phyloP scores from a whole-genome alignment of 75 land plant species.

The Pinus albicaulis region DNA sequence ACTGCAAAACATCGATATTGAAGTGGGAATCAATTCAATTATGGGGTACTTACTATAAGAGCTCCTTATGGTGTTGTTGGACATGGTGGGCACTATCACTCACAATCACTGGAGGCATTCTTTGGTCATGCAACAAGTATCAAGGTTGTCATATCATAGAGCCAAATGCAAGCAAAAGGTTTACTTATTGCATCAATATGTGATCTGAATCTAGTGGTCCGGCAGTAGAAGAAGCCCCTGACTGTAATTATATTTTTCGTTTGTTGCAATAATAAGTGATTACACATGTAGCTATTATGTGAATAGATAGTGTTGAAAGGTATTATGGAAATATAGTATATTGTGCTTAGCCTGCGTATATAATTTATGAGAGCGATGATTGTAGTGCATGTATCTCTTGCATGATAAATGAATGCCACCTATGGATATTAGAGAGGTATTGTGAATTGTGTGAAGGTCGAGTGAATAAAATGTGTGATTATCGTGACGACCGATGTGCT shows the following conservation, averaged over 20 bases:
- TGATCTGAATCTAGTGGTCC: slow-evolving; percentile 93
- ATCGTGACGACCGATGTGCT: too few relatives aligned
- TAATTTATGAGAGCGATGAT: too few relatives aligned
- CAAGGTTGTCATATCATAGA: slow-evolving; percentile 96
- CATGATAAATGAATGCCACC: too few relatives aligned
- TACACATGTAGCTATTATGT: too few relatives aligned
- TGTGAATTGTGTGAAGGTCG: too few relatives aligned
- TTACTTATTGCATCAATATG: slow-evolving; percentile 80
- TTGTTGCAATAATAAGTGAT: too few relatives aligned
- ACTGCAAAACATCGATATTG: slow-evolving; percentile 97
- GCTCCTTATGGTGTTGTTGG: slow-evolving; percentile 99
- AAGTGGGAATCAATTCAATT: slow-evolving; percentile 95
- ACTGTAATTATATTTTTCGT: slow-evolving; percentile 84
- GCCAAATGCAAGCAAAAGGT: slow-evolving; percentile 97
- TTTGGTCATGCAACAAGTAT: slow-evolving; percentile 98
- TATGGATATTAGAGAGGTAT: too few relatives aligned
- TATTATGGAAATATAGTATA: too few relatives aligned
- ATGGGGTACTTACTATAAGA: slow-evolving; percentile 97
- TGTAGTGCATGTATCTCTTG: too few relatives aligned
- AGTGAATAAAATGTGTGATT: too few relatives aligned
- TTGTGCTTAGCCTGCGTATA: too few relatives aligned
- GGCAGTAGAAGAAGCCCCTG: slow-evolving; percentile 95
- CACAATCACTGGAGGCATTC: slow-evolving; percentile 99
- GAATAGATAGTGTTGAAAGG: too few relatives aligned
- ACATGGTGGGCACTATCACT: slow-evolving; percentile 99